Percentiles rank a stretch among this genome's conserved stretches.
These are phyloP conservation scores for Rhynchospora breviuscula DNA, from an alignment of 176 grass and related monocot genomes.

Conservation along the genomic window DNA sequence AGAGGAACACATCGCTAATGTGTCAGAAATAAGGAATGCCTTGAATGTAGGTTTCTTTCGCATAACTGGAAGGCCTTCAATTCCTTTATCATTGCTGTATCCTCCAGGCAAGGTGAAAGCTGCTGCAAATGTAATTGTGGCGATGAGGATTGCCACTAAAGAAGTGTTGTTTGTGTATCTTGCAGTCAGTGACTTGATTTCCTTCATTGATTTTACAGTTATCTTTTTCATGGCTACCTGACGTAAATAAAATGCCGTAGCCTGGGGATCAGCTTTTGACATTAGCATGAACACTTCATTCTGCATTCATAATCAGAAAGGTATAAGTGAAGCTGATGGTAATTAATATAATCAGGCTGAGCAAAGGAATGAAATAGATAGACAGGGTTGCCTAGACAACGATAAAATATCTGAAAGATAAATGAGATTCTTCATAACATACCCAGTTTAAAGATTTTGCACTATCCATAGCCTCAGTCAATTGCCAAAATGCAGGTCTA, in stretches of 20 bases:
- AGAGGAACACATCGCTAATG: slow-evolving; percentile 16
- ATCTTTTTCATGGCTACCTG: not conserved
- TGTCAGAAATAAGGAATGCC: slow-evolving; percentile 18
- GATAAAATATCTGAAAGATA: no score
- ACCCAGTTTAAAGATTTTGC: slow-evolving; percentile 38
- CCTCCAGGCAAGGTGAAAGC: slow-evolving; percentile 7
- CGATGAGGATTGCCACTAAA: slow-evolving; percentile 27
- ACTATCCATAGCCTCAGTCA: not conserved
- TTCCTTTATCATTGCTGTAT: not conserved
- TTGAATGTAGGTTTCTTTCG: slow-evolving; percentile 3
- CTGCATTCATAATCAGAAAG: not conserved
- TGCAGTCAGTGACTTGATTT: slow-evolving; percentile 15
- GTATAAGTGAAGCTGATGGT: not conserved
- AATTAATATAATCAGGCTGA: not conserved
- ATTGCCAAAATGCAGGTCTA: not conserved
- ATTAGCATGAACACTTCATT: slow-evolving; percentile 31
- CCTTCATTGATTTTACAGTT: not conserved
- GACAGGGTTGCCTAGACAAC: no score
- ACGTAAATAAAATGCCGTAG: not conserved
- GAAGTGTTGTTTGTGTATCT: slow-evolving; percentile 29
- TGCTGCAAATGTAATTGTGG: slow-evolving; percentile 17
- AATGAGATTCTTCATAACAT: not conserved
- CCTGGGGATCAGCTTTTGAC: not conserved
- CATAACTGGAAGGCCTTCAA: slow-evolving; percentile 9
- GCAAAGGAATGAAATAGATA: not conserved